These are phyloP conservation scores for Naganishia kalamii DNA, from an alignment of 768 basidiomycete genomes.

Conservation along the genomic window DNA sequence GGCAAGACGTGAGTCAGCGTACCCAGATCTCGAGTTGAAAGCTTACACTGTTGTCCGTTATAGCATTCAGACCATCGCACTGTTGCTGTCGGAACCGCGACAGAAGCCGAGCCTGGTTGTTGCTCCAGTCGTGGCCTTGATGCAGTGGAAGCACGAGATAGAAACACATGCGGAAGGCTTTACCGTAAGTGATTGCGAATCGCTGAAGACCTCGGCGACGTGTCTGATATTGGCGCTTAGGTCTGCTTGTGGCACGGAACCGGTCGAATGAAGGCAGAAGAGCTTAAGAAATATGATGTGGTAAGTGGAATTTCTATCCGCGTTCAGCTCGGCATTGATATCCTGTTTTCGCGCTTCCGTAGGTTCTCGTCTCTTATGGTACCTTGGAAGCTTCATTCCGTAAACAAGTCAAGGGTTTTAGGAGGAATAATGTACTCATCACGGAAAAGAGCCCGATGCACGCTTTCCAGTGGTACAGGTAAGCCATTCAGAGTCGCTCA, in stretches of 20 bases:
- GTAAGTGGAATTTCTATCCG: conserved; percentile 47
- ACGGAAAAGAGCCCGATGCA: conserved; percentile 86
- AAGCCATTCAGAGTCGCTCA: neutral
- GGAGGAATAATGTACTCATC: conserved; percentile 71
- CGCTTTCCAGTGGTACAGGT: conserved; percentile 71
- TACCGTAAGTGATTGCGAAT: conserved; percentile 46
- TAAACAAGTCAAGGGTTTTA: conserved; percentile 87
- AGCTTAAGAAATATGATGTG: conserved; percentile 79
- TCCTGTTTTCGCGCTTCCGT: neutral
- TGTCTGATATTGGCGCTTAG: conserved; percentile 3
- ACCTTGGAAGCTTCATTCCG: conserved; percentile 87
- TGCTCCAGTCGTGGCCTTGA: conserved; percentile 59
- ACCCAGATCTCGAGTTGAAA: neutral
- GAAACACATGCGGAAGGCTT: conserved; percentile 73
- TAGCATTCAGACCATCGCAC: conserved; percentile 90
- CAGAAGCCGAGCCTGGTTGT: conserved; percentile 82
- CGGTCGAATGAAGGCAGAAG: conserved; percentile 62
- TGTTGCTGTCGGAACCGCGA: conserved; percentile 67
- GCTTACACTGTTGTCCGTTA: neutral
- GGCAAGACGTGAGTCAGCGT: conserved; percentile 44
- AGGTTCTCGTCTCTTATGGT: conserved; percentile 59
- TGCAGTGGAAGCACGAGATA: conserved; percentile 93
- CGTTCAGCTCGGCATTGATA: no score
- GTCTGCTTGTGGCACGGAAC: conserved; percentile 90
- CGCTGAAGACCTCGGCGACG: neutral